Evolutionary conservation across 805 yeast species (phyloP), one percentile per base, ranked within the genome.

Genomic region (Pichia paraexigua): DNA sequence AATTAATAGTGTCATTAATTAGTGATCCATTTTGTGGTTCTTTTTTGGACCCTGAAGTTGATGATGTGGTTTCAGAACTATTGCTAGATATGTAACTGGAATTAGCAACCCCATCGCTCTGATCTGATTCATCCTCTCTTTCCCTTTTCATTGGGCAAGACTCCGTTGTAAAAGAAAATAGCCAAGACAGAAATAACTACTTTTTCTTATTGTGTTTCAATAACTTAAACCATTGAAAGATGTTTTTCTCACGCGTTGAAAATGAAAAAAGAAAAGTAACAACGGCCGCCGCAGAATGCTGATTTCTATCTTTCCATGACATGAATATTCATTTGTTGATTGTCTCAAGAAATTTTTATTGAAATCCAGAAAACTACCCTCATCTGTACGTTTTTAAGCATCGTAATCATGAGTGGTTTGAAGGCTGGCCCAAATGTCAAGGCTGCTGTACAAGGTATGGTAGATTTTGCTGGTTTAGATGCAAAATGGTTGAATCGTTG

Each of bases 401-500:
- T 7, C 7, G 6, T 4, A 41, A 15, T 24, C 15, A 42, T 42
- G 45, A 21, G 21, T 42, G n/a, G 11, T 5, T 11, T n/a, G 6
- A 24, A 22, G 15, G 20, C 27, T n/a, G 44, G 41, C 3, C 18
- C 42, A 21, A 45, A 39, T 15, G 50, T 40, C 6, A 49, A 49
- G n/a, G 53, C 54, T 17, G 52, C 53, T 2, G 45, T 51, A 1
- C 49, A 53, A 37, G 58, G 58, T 8, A 37, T 51, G 6, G 45
- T 50, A 12, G 65, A 67, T 40, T 54, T 67, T 42, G 55, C 53
- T 17, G 57, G 70, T 17, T 56, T 79, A 20, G 84, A 78, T 59
- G 54, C 68, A n/a, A 81, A 81, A 61, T 81, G 86, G 86, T 40
- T 70, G 3, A 48, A 56, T 1, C 69, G 62, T 47, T 81, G 86